phyloP scores from a whole-genome alignment of 2,329 filamentous ascomycete species.

The Venturia oleaginea region DNA sequence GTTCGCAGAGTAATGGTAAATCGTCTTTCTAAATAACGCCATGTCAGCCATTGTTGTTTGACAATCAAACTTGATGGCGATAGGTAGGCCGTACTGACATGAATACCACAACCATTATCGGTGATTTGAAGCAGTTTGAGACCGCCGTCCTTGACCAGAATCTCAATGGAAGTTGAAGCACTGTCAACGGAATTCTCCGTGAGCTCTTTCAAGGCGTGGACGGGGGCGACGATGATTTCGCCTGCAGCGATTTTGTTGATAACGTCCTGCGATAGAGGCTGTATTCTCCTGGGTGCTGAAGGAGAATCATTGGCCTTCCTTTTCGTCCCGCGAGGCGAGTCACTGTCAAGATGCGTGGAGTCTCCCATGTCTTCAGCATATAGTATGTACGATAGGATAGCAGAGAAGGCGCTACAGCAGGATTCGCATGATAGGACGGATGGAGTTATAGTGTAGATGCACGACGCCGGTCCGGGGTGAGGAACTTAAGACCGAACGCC shows the following conservation, averaged over 20 bases:
- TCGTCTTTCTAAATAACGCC: constrained; percentile 63
- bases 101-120: constrained; percentile 92
- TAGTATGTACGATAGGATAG: no score
- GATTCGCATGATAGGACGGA: not conserved
- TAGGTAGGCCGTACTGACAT: constrained; percentile 47
- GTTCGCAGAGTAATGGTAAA: constrained; percentile 81
- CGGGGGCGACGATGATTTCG: constrained; percentile 95
- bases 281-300: constrained; percentile 37
- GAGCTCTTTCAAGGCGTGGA: constrained; percentile 91
- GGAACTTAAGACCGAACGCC: no score
- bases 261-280: constrained; percentile 84
- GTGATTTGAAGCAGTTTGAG: constrained; percentile 93
- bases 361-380: not conserved
- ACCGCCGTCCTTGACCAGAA: constrained; percentile 89
- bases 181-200: constrained; percentile 97
- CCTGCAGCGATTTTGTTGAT: constrained; percentile 98
- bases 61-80: not conserved
- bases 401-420: not conserved
- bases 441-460: not conserved
- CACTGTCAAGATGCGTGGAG: constrained; percentile 2
- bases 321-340: constrained; percentile 34
- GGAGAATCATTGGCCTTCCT: constrained; percentile 39
- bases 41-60: not conserved
- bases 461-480: not conserved
- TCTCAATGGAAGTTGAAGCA: constrained; percentile 83